These are phyloP conservation scores for Pythium aphanidermatum DNA, from an alignment of 352 stramenopile genomes.

Conservation along the genomic window DNA sequence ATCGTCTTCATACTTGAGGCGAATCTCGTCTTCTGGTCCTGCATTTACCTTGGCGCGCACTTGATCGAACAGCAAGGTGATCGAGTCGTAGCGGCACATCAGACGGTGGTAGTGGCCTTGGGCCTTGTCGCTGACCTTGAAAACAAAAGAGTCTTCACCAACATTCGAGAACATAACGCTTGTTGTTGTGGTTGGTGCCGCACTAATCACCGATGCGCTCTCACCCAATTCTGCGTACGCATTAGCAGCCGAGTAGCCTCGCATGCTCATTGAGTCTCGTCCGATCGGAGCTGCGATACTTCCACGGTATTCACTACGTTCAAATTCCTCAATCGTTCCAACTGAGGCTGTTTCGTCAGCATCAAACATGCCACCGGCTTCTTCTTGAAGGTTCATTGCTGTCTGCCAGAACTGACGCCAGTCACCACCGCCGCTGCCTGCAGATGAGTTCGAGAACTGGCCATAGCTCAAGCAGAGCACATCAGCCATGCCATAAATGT, in stretches of 20 bases:
- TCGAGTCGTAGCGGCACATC: constrained; percentile 70
- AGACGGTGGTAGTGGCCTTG: constrained; percentile 84
- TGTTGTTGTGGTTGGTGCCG: constrained; percentile 63
- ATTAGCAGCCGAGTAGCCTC: constrained; percentile 44
- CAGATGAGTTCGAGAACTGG: constrained; percentile 81
- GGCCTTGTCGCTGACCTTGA: constrained; percentile 82
- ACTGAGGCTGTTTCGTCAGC: constrained; percentile 74
- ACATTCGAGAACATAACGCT: constrained; percentile 66
- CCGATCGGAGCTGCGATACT: constrained; percentile 21
- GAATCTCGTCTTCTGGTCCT: constrained; percentile 45
- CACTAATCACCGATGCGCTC: constrained; percentile 83
- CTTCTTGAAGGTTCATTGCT: constrained; percentile 81
- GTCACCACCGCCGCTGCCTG: constrained; percentile 60
- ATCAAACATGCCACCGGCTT: constrained; percentile 72
- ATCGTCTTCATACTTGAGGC: constrained; percentile 86
- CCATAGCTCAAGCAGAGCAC: constrained; percentile 85
- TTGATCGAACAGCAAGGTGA: constrained; percentile 65
- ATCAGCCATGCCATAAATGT: constrained; percentile 84
- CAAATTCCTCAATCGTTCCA: constrained; percentile 87
- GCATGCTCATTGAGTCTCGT: constrained; percentile 28
- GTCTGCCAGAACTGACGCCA: constrained; percentile 88
- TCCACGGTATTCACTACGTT: constrained; percentile 71
- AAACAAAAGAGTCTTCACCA: constrained; percentile 75
- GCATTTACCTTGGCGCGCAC: constrained; percentile 80
- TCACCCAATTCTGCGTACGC: constrained; percentile 82